These are phyloP conservation scores for Cutaneotrichosporon dermatis DNA, from an alignment of 1,284 basidiomycete species.

Conservation along the genomic window DNA sequence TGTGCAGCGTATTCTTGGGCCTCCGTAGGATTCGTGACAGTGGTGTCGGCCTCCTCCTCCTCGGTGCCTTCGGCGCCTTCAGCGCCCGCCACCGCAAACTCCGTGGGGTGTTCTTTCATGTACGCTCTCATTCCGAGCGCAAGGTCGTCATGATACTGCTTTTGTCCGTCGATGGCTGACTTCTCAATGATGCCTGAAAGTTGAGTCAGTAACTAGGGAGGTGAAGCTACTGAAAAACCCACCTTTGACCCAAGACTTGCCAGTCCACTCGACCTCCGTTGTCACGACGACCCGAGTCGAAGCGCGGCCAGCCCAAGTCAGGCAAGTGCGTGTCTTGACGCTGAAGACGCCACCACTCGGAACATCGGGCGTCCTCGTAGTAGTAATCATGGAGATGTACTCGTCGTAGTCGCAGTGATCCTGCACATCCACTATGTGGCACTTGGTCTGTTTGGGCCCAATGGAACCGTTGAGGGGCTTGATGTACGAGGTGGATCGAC, in stretches of 20 bases:
- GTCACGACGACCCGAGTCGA: constrained; percentile 78
- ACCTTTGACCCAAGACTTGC: constrained; percentile 94
- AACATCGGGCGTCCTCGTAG: constrained; percentile 89
- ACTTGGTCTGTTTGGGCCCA: constrained; percentile 92
- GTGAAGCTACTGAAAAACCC: constrained; percentile 26
- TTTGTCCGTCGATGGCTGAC: constrained; percentile 91
- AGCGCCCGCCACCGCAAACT: constrained; percentile 81
- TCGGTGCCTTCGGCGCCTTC: constrained; percentile 19
- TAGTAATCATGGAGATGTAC: constrained; percentile 77
- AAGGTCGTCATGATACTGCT: constrained; percentile 76
- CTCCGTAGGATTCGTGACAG: constrained; percentile 15
- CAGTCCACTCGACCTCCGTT: constrained; percentile 92
- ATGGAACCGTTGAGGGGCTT: constrained; percentile 84
- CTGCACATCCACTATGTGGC: constrained; percentile 83
- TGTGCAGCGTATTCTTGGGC: constrained; percentile 43
- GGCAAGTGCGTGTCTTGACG: constrained; percentile 89
- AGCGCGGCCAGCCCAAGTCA: constrained; percentile 84
- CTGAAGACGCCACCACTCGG: constrained; percentile 86
- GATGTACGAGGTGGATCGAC: constrained; percentile 89
- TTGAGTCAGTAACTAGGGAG: not conserved
- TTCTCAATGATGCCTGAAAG: constrained; percentile 81
- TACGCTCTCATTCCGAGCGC: constrained; percentile 80
- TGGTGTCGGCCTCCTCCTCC: constrained; percentile 11
- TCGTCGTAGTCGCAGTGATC: constrained; percentile 78
- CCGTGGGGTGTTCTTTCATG: constrained; percentile 78